Evolutionary conservation across 1,284 basidiomycete genomes (phyloP).

Genomic region (Ceratobasidium sp.): DNA sequence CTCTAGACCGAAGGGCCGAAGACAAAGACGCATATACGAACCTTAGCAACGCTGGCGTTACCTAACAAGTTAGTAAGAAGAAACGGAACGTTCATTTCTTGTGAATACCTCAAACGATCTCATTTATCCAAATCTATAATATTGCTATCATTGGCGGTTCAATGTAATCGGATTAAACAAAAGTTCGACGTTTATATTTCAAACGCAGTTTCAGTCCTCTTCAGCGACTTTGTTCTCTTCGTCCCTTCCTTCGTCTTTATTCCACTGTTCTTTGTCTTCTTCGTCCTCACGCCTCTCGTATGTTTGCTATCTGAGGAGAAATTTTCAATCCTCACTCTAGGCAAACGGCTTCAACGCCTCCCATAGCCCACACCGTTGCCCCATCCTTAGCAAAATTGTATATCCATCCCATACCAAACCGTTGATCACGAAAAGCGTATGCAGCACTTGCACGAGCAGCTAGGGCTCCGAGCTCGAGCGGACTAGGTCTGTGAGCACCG

Average conservation of each 20-base stretch:
- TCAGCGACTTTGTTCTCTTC: neutral
- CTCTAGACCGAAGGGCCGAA: conserved; percentile 53
- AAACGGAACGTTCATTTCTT: neutral
- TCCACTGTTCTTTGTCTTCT: neutral
- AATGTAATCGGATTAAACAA: too few species aligned
- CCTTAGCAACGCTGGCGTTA: conserved; percentile 62
- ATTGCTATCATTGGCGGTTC: too few species aligned
- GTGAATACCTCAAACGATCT: conserved; percentile 24
- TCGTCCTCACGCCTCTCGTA: conserved; percentile 1
- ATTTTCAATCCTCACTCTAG: neutral
- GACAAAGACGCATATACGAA: conserved; percentile 61
- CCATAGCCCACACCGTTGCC: conserved; percentile 1
- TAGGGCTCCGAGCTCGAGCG: conserved; percentile 2
- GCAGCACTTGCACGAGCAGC: conserved; percentile 13
- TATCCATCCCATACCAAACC: conserved; percentile 10
- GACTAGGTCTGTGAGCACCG: conserved; percentile 13
- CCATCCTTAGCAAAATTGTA: neutral
- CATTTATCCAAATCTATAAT: neutral
- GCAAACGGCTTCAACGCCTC: conserved; percentile 22
- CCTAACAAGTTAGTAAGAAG: conserved; percentile 59
- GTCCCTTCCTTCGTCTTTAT: neutral
- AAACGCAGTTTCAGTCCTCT: too few species aligned
- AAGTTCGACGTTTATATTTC: too few species aligned
- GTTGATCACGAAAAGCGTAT: conserved; percentile 21
- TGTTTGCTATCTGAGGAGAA: neutral